Evolutionary conservation across 1,284 basidiomycete genomes (phyloP).

Genomic region (Somion occarium): DNA sequence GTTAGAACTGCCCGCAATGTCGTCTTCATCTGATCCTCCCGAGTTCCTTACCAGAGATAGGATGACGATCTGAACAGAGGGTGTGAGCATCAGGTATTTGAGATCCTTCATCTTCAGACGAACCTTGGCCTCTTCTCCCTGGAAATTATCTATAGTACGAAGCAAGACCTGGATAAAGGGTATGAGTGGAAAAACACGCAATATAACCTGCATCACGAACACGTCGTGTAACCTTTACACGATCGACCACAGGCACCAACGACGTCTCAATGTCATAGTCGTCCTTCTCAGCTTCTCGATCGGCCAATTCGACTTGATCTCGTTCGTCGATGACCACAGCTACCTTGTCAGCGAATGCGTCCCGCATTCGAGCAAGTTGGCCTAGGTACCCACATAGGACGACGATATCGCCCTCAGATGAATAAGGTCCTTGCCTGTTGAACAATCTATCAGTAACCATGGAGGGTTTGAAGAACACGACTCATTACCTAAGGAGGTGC

Average conservation of each 20-base stretch:
- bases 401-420: slow-evolving; percentile 52
- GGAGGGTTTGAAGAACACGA: slow-evolving; percentile 39
- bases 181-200: too few relatives aligned
- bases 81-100: too few relatives aligned
- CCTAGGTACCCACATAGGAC: slow-evolving; percentile 75
- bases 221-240: slow-evolving; percentile 34
- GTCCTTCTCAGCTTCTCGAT: too few relatives aligned
- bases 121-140: slow-evolving; percentile 65
- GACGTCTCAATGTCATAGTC: slow-evolving; percentile 29
- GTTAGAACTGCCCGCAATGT: too few relatives aligned
- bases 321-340: slow-evolving; percentile 62
- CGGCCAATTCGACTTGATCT: slow-evolving; percentile 53
- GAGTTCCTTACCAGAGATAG: slow-evolving; percentile 66
- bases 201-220: too few relatives aligned
- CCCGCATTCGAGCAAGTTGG: slow-evolving; percentile 41
- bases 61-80: too few relatives aligned
- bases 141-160: slow-evolving; percentile 73
- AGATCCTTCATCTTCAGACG: too few relatives aligned
- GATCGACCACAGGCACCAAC: slow-evolving; percentile 33
- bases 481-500: too few relatives aligned
- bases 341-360: slow-evolving; percentile 50
- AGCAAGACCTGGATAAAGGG: too few relatives aligned
- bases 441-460: slow-evolving; percentile 71
- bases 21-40: slow-evolving; percentile 36
- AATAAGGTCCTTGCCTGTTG: slow-evolving; percentile 36